phyloP scores from a whole-genome alignment of 202 grass and related monocot species.

The Elaeis oleifera region DNA sequence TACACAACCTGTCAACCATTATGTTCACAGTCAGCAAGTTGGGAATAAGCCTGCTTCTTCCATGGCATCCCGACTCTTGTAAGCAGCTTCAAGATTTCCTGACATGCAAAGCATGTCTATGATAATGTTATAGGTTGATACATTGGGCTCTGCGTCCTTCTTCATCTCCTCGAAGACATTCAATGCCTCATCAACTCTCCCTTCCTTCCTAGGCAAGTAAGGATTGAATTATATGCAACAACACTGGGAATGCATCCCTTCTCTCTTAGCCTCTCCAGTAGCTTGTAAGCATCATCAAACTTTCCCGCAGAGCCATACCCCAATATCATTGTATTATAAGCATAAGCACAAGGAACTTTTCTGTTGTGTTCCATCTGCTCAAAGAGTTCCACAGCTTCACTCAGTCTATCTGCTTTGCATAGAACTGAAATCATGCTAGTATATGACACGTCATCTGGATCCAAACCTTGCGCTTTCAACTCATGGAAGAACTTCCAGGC shows the following conservation, averaged over 20 bases:
- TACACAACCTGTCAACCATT: constrained; percentile 96
- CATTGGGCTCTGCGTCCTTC: constrained; percentile 72
- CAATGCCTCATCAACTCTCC: constrained; percentile 56
- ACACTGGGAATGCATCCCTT: constrained; percentile 91
- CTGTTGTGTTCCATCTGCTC: constrained; percentile 51
- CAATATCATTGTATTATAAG: constrained; percentile 91
- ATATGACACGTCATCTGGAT: constrained; percentile 75
- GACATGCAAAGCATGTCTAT: constrained; percentile 74
- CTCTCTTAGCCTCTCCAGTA: constrained; percentile 71
- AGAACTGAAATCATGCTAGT: constrained; percentile 92
- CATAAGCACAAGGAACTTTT: constrained; percentile 64
- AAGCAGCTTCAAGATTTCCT: constrained; percentile 60
- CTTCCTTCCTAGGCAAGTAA: constrained; percentile 75
- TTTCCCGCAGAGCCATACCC: constrained; percentile 64
- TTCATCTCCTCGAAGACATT: constrained; percentile 74
- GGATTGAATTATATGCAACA: constrained; percentile 84
- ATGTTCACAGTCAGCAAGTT: constrained; percentile 81
- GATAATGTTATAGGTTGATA: constrained; percentile 81
- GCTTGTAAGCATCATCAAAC: constrained; percentile 62
- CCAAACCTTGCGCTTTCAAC: constrained; percentile 57
- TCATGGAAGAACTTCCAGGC: constrained; percentile 97
- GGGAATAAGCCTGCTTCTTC: constrained; percentile 62
- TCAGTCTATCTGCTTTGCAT: constrained; percentile 53
- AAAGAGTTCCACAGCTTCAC: constrained; percentile 73
- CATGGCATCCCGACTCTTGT: constrained; percentile 57